Base-by-base conservation (phyloP, 768 basidiomycete genomes). In the Rubroboletus pulcherrimus region DNA sequence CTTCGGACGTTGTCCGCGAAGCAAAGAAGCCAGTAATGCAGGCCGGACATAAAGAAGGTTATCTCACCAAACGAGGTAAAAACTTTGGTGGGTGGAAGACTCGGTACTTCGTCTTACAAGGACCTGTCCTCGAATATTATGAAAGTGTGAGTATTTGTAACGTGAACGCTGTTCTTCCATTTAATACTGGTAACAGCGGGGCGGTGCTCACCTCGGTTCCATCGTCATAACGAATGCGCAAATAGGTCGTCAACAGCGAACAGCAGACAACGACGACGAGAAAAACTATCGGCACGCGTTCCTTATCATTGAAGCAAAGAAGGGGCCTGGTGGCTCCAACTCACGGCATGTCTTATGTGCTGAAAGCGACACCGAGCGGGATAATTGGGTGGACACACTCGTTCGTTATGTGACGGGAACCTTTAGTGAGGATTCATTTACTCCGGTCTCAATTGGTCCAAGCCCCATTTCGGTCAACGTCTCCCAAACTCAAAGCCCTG, bases 81-180 rank as follows among this genome's bases (percentile, higher is more conserved):
- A 97, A 93, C 66, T 98, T 98, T 73, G 97, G 97, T 43, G 94
- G 96, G 2, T 95, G 93, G 96, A 95, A 96, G 68, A 93, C 93
- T 26, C 81, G 97, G 41, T 99, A 86, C 72, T 98, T 98, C 65
- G 93, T 98, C 8, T 78, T 98, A 26, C 88, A 92, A 71, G 93
- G 95, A 0, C 87, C 92, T 4, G 81, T 89, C 2, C 78, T 98
- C 49, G 92, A 96, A 66, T 99, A 98, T 72, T 99, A 91, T 64
- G 97, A 98, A 73, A 87, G 84, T 65, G 96, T 98, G 73, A 75
- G 93, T 83, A n/a, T 56, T 31, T 33, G 35, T 49, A 47, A 47
- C 42, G 21, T 47, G 46, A 59, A 40, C 19, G 9, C 24, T 30
- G 33, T 41, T 54, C 19, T 59, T 59, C 44, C 42, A 58, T 50